Evolutionary conservation across 768 basidiomycete species (phyloP).

Genomic region (Lactifluus hygrophoroides): DNA sequence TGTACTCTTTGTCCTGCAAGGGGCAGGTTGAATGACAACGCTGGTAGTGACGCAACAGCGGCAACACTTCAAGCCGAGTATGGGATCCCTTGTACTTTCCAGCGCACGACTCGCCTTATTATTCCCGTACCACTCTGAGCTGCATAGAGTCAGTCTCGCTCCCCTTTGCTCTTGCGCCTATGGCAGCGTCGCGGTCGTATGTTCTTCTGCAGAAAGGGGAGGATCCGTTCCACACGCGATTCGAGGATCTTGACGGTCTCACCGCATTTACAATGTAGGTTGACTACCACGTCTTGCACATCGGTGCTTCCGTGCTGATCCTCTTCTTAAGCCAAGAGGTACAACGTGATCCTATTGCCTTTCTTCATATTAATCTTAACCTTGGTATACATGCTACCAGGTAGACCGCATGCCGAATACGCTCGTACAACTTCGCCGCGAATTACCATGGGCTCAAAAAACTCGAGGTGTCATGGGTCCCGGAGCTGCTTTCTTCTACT

Average conservation of each 20-base stretch:
- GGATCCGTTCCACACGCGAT: constrained; percentile 51
- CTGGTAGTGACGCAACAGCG: neutral
- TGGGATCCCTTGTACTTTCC: constrained; percentile 20
- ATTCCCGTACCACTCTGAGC: neutral
- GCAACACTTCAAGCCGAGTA: constrained; percentile 9
- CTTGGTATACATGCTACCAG: constrained; percentile 26
- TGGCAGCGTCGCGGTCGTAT: constrained; percentile 33
- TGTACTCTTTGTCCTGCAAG: neutral
- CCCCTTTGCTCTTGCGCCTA: constrained; percentile 13
- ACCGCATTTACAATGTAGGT: constrained; percentile 64
- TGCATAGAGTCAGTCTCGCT: neutral
- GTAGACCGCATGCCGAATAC: constrained; percentile 50
- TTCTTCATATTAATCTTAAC: neutral
- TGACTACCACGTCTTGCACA: neutral
- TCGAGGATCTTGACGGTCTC: constrained; percentile 55
- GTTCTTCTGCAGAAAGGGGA: constrained; percentile 57
- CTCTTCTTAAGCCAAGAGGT: constrained; percentile 17
- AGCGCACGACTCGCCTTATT: neutral
- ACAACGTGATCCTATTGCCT: neutral
- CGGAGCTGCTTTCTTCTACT: constrained; percentile 65
- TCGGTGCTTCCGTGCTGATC: neutral
- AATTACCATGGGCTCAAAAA: constrained; percentile 56
- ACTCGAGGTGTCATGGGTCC: constrained; percentile 74
- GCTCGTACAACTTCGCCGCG: constrained; percentile 56
- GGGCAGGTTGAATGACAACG: neutral